These are phyloP conservation scores for Yamadazyma dendronema DNA, from an alignment of 1,139 yeast genomes.

Conservation along the genomic window DNA sequence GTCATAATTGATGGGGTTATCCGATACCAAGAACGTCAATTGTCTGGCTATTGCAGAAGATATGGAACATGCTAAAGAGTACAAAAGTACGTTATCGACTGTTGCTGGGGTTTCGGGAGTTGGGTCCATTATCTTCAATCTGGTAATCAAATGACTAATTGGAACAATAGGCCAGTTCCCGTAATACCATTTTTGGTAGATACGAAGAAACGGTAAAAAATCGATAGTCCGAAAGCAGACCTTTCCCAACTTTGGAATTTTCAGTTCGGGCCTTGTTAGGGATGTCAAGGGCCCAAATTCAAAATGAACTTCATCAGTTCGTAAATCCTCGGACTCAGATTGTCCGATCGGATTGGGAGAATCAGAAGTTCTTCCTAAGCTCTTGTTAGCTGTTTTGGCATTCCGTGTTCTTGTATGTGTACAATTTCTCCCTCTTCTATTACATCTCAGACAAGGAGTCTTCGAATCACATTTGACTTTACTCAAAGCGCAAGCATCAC, in stretches of 20 bases:
- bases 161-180: constrained; percentile 41
- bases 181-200: constrained; percentile 37
- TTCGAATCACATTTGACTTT: constrained; percentile 33
- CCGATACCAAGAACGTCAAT: constrained; percentile 24
- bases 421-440: constrained; percentile 26
- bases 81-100: constrained; percentile 21
- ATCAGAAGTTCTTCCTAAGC: no score
- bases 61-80: constrained; percentile 30
- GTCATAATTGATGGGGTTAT: constrained; percentile 17
- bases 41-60: constrained; percentile 33
- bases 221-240: not conserved
- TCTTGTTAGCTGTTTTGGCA: not conserved
- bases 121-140: constrained; percentile 7
- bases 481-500: constrained; percentile 36
- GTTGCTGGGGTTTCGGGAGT: constrained; percentile 9
- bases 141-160: constrained; percentile 23
- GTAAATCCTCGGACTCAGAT: no score
- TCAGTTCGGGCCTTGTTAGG: no score
- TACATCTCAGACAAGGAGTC: constrained; percentile 30
- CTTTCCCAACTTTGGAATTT: constrained; percentile 14
- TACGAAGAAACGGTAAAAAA: constrained; percentile 24
- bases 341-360: no score
- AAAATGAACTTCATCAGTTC: not conserved
- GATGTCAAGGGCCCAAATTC: no score
- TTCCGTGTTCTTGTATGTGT: constrained; percentile 22